These are phyloP conservation scores for Pichia cactophila DNA, from an alignment of 1,139 yeast species.

Conservation along the genomic window DNA sequence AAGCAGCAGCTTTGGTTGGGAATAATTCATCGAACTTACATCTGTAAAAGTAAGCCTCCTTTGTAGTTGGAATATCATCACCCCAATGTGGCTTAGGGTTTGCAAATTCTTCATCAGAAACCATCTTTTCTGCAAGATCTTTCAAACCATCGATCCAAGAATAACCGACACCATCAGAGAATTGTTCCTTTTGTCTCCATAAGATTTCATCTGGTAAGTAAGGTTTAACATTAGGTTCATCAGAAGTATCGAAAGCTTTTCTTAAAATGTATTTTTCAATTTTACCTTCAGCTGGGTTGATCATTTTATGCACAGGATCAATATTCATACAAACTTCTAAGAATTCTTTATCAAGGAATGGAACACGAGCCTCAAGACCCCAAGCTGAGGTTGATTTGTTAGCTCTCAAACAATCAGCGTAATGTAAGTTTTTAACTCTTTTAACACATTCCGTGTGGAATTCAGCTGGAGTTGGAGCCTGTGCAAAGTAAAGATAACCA, in stretches of 20 bases:
- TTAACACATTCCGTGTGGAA: conserved; percentile 94
- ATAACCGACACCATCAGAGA: conserved; percentile 98
- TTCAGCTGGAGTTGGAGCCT: conserved; percentile 86
- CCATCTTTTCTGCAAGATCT: conserved; percentile 84
- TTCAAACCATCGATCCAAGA: conserved; percentile 98
- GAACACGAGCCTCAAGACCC: conserved; percentile 99
- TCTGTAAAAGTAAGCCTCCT: conserved; percentile 99
- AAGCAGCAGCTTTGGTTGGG: conserved; percentile 86
- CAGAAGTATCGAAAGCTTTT: conserved; percentile 90
- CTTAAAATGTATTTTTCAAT: conserved; percentile 94
- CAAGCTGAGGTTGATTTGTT: conserved; percentile 99
- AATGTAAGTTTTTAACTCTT: conserved; percentile 94
- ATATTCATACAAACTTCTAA: conserved; percentile 91
- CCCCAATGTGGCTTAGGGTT: conserved; percentile 97
- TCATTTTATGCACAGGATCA: conserved; percentile 86
- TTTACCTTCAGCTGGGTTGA: conserved; percentile 55
- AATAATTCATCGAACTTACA: conserved; percentile 88
- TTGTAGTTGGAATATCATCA: conserved; percentile 84
- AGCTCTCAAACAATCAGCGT: conserved; percentile 96
- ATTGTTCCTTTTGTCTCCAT: conserved; percentile 99
- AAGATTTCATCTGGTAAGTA: conserved; percentile 93
- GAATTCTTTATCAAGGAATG: conserved; percentile 92
- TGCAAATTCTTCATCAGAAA: conserved; percentile 83
- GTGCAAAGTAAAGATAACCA: conserved; percentile 94
- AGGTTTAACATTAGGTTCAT: conserved; percentile 61